Conservation (phyloP, 1,284 basidiomycete genomes). For the Lignosus rhinocerotis region DNA sequence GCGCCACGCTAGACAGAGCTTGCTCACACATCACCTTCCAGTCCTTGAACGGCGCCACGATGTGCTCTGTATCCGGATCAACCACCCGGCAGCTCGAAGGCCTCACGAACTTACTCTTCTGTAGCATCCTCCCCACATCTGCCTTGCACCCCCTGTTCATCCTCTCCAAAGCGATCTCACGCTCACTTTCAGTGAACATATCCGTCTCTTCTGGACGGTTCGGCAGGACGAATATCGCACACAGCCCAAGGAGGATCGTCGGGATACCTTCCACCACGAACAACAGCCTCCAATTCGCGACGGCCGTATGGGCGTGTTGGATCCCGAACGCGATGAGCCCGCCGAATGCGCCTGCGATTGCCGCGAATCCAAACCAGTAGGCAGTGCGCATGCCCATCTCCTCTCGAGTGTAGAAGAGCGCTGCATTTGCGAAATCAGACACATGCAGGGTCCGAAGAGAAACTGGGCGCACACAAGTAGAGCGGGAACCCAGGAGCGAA, state of each 20-base stretch:
- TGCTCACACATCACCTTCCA: conserved; percentile 51
- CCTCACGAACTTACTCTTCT: conserved; percentile 49
- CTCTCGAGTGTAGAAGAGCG: conserved; percentile 67
- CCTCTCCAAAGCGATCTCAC: conserved; percentile 70
- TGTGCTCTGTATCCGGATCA: conserved; percentile 46
- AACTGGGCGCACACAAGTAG: conserved; percentile 61
- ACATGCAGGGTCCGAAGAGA: background rate
- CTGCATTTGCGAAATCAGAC: conserved; percentile 13
- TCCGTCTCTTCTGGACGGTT: conserved; percentile 75
- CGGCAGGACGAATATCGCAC: conserved; percentile 70
- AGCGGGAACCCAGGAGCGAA: conserved; percentile 77
- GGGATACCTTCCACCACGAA: conserved; percentile 82
- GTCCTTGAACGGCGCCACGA: conserved; percentile 65
- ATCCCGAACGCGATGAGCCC: conserved; percentile 75
- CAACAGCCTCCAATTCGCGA: conserved; percentile 67
- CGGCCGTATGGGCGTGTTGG: conserved; percentile 51
- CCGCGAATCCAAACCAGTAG: conserved; percentile 79
- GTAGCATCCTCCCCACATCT: conserved; percentile 66
- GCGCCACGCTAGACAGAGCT: background rate
- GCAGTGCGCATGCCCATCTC: conserved; percentile 75
- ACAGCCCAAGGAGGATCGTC: conserved; percentile 66
- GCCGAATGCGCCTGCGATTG: conserved; percentile 77
- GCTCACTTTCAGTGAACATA: conserved; percentile 72
- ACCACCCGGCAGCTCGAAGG: background rate
- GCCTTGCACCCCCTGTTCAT: conserved; percentile 70